Evolutionary conservation across 2,329 filamentous ascomycete species (phyloP).

Genomic region (Lasiodiplodia sp.): DNA sequence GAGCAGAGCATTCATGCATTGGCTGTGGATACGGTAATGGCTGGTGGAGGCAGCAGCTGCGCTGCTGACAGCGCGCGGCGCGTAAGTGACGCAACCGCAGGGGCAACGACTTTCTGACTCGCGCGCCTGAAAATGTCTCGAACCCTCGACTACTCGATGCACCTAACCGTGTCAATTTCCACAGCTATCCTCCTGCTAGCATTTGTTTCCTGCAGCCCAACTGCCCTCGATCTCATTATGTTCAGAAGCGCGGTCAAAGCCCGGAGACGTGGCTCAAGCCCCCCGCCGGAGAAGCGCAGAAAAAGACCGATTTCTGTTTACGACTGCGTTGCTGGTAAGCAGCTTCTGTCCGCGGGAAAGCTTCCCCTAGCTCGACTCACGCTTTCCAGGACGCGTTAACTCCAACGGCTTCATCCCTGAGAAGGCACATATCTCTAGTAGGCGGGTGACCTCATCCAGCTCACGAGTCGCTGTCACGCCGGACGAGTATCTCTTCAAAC

Average conservation of each 20-base stretch:
- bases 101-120: constrained; percentile 9
- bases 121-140: background rate
- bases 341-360: background rate
- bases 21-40: constrained; percentile 5
- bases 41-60: background rate
- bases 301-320: constrained; percentile 66
- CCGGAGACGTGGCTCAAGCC: background rate
- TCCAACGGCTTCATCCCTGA: constrained; percentile 52
- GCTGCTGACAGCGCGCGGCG: background rate
- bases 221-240: background rate
- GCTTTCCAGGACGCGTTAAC: constrained; percentile 58
- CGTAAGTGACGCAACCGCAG: background rate
- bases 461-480: constrained; percentile 61
- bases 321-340: constrained; percentile 68
- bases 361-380: background rate
- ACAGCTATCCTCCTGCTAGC: too few relatives aligned
- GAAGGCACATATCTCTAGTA: constrained; percentile 42
- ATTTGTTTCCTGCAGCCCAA: background rate
- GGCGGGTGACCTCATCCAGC: constrained; percentile 37
- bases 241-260: background rate
- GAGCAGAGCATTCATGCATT: constrained; percentile 76
- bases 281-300: background rate
- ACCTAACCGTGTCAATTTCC: background rate
- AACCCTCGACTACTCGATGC: background rate
- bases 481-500: constrained; percentile 75